A percentile compares a stretch with the other conserved stretches of the same genome.
phyloP scores from a whole-genome alignment of 768 basidiomycete species.

The Mycena epipterygia region DNA sequence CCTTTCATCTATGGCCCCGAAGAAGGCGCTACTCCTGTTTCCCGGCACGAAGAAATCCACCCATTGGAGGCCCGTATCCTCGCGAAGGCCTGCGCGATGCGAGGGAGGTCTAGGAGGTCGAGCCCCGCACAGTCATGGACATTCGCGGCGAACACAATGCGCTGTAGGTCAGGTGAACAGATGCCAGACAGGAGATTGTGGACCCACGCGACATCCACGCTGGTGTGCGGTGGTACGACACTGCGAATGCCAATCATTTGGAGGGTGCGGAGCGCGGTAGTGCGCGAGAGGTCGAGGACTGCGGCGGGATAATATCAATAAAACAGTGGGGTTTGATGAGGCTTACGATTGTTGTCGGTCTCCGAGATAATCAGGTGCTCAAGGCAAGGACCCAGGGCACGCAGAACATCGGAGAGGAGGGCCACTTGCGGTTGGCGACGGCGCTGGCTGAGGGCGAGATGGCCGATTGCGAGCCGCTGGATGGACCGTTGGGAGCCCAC shows the following conservation, averaged over 20 bases:
- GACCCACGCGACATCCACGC: background rate
- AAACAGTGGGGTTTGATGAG: background rate
- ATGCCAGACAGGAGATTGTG: background rate
- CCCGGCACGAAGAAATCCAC: no score
- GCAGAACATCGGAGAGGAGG: background rate
- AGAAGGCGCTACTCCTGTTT: no score
- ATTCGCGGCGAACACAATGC: background rate
- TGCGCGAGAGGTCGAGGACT: background rate
- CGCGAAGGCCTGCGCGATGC: no score
- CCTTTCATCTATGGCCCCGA: no score
- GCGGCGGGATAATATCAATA: background rate
- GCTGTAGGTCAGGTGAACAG: background rate
- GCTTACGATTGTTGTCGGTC: background rate
- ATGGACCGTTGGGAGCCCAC: background rate
- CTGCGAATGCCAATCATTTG: background rate
- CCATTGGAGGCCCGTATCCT: no score
- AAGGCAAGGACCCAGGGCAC: background rate
- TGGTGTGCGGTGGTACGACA: background rate
- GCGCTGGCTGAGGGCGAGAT: background rate
- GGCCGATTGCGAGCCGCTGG: constrained; percentile 13
- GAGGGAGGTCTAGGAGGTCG: background rate
- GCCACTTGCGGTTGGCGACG: background rate
- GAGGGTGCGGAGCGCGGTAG: background rate
- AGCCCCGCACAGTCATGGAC: background rate
- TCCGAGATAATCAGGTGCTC: background rate